Base-by-base conservation (phyloP, 228 moss, liverwort and hornwort genomes). In the Sphagnum magellanicum region DNA sequence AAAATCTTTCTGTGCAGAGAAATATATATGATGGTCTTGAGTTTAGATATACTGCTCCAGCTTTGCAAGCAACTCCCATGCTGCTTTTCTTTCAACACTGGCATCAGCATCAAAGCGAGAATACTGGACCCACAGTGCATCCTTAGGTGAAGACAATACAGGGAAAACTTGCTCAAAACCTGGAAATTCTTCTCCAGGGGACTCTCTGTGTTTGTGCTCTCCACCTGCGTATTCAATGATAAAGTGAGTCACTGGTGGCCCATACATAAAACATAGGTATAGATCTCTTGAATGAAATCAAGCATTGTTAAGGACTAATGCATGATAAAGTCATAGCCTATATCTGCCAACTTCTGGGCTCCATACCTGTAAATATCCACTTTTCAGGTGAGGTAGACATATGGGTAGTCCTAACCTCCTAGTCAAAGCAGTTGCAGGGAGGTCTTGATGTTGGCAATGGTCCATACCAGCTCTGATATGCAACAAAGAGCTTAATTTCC, bases 71-170 rank as follows among this genome's bases (percentile, higher is more conserved):
- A 97, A 68, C 51, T 75, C 74, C 60, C 76, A 86, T 52, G 93
- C 93, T 72, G 74, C 78, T 61, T 59, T 69, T 68, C 69, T 81
- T 59, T 89, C 83, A 48, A 92, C 67, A 61, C 60, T 50, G 59
- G 74, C 63, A 51, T 84, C 76, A 15, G 80, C 84, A 70, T 77
- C 76, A 59, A 85, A 72, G 49, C 74, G 77, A 46, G 85, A 59
- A 67, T 78, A 85, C 13, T 90, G 87, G 46, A 87, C 74, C 79
- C 93, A 98, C 48, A 98, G 66, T 4, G 85, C 79, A 58, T 93
- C 88, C 51, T 71, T 72, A 47, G 79, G 75, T 60, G 87, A 79
- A 10, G 68, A 47, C 72, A 80, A 74, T 0, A 82, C 78, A 17
- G 90, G 88, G 48, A 93, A 82, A 51, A 98, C 74, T 64, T 85